Conservation (phyloP, 306 rosid species). For the Cucurbita moschata region DNA sequence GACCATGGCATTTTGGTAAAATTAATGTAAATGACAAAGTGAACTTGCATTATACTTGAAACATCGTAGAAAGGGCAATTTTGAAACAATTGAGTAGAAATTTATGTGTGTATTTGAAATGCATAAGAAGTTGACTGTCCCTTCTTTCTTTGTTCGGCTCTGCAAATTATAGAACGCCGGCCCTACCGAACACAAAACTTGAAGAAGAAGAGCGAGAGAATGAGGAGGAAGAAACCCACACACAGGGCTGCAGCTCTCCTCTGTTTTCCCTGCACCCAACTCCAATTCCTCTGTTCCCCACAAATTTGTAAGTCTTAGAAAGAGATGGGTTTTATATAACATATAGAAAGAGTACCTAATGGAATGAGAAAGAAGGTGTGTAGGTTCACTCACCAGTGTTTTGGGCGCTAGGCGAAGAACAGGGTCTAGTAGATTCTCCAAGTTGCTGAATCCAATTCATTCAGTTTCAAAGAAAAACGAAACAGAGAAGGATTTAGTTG, state of each 20-base stretch:
- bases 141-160: no score
- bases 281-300: conserved; percentile 12
- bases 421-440: conserved; percentile 48
- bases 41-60: no score
- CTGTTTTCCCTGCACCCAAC: conserved; percentile 4
- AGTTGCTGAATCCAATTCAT: conserved; percentile 25
- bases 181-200: not conserved
- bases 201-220: not conserved
- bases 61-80: no score
- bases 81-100: no score
- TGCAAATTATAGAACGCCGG: not conserved
- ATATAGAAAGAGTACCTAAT: no score
- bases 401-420: conserved; percentile 32
- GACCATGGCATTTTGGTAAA: no score
- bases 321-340: no score
- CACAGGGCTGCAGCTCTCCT: not conserved
- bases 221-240: conserved; percentile 14
- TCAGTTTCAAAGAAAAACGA: not conserved
- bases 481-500: no score
- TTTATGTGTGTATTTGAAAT: no score
- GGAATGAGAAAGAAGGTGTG: not conserved
- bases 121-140: no score
- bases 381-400: conserved; percentile 20
- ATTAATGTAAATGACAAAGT: no score
- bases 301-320: not conserved